These are phyloP conservation scores for Cymbidium sinense DNA, from an alignment of 106 monocot species.

Conservation along the genomic window DNA sequence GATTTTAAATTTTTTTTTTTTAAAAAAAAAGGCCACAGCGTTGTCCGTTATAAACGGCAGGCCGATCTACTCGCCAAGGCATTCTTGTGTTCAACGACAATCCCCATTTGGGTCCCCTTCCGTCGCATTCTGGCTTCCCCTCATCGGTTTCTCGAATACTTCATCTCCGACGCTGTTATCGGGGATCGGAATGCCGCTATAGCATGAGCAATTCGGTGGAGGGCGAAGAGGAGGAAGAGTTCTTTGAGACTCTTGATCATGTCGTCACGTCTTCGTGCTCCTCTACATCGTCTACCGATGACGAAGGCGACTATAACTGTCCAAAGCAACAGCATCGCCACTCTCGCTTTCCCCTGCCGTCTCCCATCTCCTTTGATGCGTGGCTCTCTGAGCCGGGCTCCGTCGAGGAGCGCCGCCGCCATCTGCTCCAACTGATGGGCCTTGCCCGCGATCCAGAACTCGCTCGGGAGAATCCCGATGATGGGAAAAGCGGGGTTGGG, in stretches of 20 bases:
- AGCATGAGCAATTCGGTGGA: slow-evolving; percentile 24
- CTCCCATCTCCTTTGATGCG: slow-evolving; percentile 28
- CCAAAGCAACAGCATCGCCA: slow-evolving; percentile 3
- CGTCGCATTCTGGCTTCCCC: neutral
- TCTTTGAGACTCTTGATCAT: slow-evolving; percentile 76
- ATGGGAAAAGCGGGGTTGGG: neutral
- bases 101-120: neutral
- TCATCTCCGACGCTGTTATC: neutral
- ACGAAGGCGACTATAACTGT: slow-evolving; percentile 10
- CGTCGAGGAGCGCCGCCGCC: slow-evolving; percentile 57
- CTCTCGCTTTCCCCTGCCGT: slow-evolving; percentile 13
- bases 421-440: slow-evolving; percentile 50
- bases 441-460: slow-evolving; percentile 43
- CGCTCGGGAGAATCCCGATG: slow-evolving; percentile 5
- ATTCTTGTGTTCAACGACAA: neutral
- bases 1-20: too few relatives aligned
- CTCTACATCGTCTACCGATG: slow-evolving; percentile 76
- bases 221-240: slow-evolving; percentile 47
- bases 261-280: slow-evolving; percentile 82
- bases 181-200: neutral
- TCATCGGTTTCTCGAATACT: neutral
- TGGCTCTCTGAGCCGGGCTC: slow-evolving; percentile 50
- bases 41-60: neutral
- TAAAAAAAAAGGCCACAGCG: neutral
- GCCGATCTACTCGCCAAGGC: neutral